Conservation (phyloP, 768 basidiomycete species). For the Russula dissimulans region DNA sequence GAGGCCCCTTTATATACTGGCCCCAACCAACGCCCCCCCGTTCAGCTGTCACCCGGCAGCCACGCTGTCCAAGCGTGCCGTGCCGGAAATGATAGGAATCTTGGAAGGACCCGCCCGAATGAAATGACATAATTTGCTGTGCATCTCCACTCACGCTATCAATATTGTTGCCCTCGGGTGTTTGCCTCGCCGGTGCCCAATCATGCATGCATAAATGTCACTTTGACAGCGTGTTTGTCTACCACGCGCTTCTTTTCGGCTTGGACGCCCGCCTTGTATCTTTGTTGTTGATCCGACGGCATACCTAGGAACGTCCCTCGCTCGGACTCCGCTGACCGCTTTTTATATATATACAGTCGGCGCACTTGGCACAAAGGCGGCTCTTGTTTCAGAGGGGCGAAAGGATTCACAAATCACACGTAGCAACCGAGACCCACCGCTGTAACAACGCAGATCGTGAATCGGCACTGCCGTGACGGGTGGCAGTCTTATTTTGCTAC, state of each 20-base stretch:
- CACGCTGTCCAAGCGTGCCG: slow-evolving; percentile 12
- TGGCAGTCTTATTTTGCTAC: too few relatives aligned
- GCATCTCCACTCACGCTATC: too few relatives aligned
- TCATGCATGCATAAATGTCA: too few relatives aligned
- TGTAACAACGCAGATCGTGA: too few relatives aligned
- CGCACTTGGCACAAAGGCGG: neutral
- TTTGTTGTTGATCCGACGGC: too few relatives aligned
- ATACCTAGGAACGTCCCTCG: too few relatives aligned
- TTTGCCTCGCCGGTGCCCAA: too few relatives aligned
- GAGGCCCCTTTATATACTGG: neutral
- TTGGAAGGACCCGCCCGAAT: neutral
- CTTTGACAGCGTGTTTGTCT: neutral
- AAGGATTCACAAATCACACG: neutral
- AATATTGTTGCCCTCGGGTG: too few relatives aligned
- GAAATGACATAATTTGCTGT: slow-evolving; percentile 10
- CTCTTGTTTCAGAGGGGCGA: neutral
- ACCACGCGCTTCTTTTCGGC: neutral
- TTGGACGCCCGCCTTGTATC: too few relatives aligned
- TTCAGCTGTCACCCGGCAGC: slow-evolving; percentile 3
- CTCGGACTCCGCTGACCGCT: neutral
- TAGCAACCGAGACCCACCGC: neutral
- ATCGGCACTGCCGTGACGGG: too few relatives aligned
- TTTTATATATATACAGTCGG: too few relatives aligned
- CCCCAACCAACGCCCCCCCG: neutral
- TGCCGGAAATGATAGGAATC: neutral